These are phyloP conservation scores for Rubroshorea leprosula DNA, from an alignment of 345 rosid genomes.

Conservation along the genomic window DNA sequence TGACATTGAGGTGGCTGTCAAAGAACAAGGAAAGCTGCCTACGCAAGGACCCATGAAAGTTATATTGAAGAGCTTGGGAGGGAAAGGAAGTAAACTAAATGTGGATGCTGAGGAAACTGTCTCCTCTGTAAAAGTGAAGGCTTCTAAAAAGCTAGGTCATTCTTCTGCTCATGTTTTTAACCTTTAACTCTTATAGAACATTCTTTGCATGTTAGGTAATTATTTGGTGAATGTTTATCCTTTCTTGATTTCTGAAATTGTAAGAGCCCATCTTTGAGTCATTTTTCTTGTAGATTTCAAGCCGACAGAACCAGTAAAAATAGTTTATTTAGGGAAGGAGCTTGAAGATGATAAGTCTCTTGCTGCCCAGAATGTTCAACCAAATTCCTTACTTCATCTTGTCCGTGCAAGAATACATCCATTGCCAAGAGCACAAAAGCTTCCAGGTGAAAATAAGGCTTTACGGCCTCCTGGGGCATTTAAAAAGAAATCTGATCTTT, in stretches of 20 bases:
- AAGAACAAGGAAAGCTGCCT: slow-evolving; percentile 76
- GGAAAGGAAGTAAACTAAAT: slow-evolving; percentile 90
- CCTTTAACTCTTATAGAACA: background rate
- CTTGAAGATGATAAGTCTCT: slow-evolving; percentile 82
- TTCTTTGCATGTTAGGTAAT: slow-evolving; percentile 5
- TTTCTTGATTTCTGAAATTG: slow-evolving; percentile 4
- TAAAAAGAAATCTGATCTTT: slow-evolving; percentile 98
- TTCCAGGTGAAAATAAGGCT: slow-evolving; percentile 87
- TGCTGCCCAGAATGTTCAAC: slow-evolving; percentile 73
- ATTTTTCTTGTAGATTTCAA: slow-evolving; percentile 66
- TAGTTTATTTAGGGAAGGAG: slow-evolving; percentile 80
- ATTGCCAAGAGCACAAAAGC: slow-evolving; percentile 81
- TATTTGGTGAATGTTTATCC: background rate
- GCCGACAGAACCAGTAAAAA: slow-evolving; percentile 72
- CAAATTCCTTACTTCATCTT: slow-evolving; percentile 88
- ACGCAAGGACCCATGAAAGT: slow-evolving; percentile 80
- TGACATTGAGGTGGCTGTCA: slow-evolving; percentile 85
- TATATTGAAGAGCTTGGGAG: slow-evolving; percentile 90
- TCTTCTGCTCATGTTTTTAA: slow-evolving; percentile 6
- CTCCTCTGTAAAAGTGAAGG: slow-evolving; percentile 78
- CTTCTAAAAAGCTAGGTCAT: slow-evolving; percentile 91
- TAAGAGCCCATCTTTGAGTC: slow-evolving; percentile 15
- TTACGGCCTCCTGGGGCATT: slow-evolving; percentile 97
- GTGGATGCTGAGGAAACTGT: slow-evolving; percentile 79
- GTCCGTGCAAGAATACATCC: slow-evolving; percentile 78